Base-by-base conservation (phyloP, 768 basidiomycete species). In the Trichaptum fuscoviolaceum region DNA sequence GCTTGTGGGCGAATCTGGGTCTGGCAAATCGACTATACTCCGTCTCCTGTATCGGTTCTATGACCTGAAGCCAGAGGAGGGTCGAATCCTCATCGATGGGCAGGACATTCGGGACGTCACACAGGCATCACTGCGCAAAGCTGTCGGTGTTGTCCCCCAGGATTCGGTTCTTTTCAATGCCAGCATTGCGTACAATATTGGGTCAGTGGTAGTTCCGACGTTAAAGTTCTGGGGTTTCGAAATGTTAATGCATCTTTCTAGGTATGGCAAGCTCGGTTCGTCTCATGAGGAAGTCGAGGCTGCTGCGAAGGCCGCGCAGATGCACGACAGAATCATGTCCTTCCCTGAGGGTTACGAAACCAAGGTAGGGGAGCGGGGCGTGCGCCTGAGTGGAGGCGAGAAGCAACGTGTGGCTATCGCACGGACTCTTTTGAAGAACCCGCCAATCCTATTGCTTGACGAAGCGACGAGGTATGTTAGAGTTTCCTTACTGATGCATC, bases 21-120 rank as follows among this genome's bases (percentile, higher is more conserved):
- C 90, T 1, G 89, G 93, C 15, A 96, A 94, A 76, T 91, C 89
- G 10, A 92, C 93, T 0, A 87, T 94, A 65, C 77, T 94, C 63
- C 89, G 93, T n/a, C 81, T 96, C 30, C 80, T 99, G 18, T 97
- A 93, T 76, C 85, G 95, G 24, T 95, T 99, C 78, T 97, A 98
- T 75, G 95, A 98, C 71, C 81, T 95, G 17, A 82, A 84, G 20
- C 85, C 87, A 64, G 94, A 94, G 35, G 84, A 90, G 67, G 91
- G 91, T 17, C 80, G 89, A 57, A 95, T 96, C 70, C 77, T 87
- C 60, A 87, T 96, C 67, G 94, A 97, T 71, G 93, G 91, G 5
- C 84, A 91, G 71, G 92, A 97, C 71, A 91, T 98, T 65, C 87
- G 91, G 35, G 87, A 95, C 67, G 85, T 98, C 7, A 95, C 94